Conservation (phyloP, 768 basidiomycete genomes). For the Macrocybe gigantea region DNA sequence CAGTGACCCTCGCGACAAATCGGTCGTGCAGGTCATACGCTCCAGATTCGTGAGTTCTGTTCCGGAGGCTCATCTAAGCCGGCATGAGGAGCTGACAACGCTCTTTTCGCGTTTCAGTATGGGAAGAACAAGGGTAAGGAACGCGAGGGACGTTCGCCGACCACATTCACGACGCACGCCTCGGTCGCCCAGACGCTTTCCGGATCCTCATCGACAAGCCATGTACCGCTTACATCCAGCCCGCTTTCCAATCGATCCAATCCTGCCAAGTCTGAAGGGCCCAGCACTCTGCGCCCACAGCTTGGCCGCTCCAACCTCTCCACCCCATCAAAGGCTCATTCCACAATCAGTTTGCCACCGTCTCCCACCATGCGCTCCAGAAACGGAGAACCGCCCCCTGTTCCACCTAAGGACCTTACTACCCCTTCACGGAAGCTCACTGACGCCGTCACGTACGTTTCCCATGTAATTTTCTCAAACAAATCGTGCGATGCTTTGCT, state of each 20-base stretch:
- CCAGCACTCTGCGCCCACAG: slow-evolving; percentile 5
- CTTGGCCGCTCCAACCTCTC: slow-evolving; percentile 9
- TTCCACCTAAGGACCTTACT: slow-evolving; percentile 15
- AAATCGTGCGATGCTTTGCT: slow-evolving; percentile 2
- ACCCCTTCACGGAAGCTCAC: slow-evolving; percentile 29
- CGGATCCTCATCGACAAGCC: slow-evolving; percentile 19
- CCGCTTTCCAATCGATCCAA: slow-evolving; percentile 17
- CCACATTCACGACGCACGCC: slow-evolving; percentile 23
- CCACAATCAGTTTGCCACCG: slow-evolving; percentile 4
- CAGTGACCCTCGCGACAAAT: slow-evolving; percentile 26
- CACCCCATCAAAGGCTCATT: slow-evolving; percentile 4
- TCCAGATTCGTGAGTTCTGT: slow-evolving; percentile 50
- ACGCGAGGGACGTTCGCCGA: slow-evolving; percentile 30
- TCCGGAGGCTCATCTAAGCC: background rate
- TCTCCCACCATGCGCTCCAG: slow-evolving; percentile 14
- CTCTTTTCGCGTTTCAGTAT: slow-evolving; percentile 29
- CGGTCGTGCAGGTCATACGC: slow-evolving; percentile 52
- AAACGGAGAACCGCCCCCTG: slow-evolving; percentile 11
- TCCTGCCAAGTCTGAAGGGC: slow-evolving; percentile 13
- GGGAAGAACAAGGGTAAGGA: slow-evolving; percentile 56
- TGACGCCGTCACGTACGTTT: slow-evolving; percentile 52
- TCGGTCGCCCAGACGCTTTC: slow-evolving; percentile 34
- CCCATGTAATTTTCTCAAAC: background rate
- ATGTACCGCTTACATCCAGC: slow-evolving; percentile 15
- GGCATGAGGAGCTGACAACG: background rate